Conservation (phyloP, 768 basidiomycete genomes). For the Mrakia blollopis region DNA sequence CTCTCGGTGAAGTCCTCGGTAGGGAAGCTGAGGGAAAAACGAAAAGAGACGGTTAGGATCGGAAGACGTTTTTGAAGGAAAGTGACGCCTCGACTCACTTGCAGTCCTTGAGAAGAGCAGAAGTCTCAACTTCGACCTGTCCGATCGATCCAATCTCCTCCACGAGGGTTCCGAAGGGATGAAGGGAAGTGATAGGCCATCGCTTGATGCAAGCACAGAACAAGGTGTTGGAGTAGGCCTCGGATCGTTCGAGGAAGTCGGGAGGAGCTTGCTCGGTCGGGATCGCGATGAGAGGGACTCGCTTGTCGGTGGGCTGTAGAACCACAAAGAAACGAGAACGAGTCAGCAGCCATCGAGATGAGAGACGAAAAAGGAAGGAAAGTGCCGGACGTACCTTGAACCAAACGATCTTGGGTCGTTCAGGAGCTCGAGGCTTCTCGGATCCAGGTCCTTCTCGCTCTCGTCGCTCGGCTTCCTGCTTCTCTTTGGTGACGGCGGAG, state of each 20-base stretch:
- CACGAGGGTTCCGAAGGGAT: constrained; percentile 96
- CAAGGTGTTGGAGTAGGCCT: constrained; percentile 78
- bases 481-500: constrained; percentile 95
- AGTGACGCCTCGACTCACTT: constrained; percentile 52
- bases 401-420: constrained; percentile 99
- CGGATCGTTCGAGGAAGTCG: constrained; percentile 93
- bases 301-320: constrained; percentile 85
- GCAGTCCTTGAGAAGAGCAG: constrained; percentile 94
- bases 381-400: constrained; percentile 56
- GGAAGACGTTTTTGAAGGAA: neutral
- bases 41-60: neutral
- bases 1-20: constrained; percentile 88
- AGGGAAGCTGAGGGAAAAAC: constrained; percentile 25
- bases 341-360: neutral
- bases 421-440: constrained; percentile 66
- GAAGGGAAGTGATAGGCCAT: constrained; percentile 90
- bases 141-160: constrained; percentile 98
- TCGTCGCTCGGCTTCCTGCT: constrained; percentile 94
- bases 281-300: constrained; percentile 96
- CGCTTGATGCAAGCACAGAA: constrained; percentile 99
- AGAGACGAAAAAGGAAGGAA: neutral
- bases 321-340: too few relatives aligned
- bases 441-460: constrained; percentile 84
- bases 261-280: constrained; percentile 94
- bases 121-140: constrained; percentile 97